A percentile compares a stretch with the other conserved stretches of the same genome.
phyloP scores from a whole-genome alignment of 164 flowering plant species.

The Malania oleifera region DNA sequence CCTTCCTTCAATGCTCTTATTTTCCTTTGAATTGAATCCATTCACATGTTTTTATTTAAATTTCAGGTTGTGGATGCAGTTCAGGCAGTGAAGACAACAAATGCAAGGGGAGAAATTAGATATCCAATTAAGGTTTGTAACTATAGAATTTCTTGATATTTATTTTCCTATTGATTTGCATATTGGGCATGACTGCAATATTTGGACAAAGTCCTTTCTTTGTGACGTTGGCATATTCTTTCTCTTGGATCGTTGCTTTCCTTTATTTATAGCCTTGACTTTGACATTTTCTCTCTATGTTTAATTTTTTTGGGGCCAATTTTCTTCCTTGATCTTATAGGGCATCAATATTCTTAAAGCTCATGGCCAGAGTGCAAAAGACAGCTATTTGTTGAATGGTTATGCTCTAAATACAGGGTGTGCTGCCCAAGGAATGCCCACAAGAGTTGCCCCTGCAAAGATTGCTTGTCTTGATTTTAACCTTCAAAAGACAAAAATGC shows the following conservation, averaged over 20 bases:
- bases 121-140: conserved; percentile 92
- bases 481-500: conserved; percentile 97
- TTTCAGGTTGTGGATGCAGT: conserved; percentile 93
- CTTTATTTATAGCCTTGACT: no score
- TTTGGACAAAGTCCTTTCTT: no score
- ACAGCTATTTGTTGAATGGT: conserved; percentile 88
- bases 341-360: conserved; percentile 95
- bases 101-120: conserved; percentile 74
- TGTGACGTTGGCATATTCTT: no score
- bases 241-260: no score
- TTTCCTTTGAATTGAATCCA: no score
- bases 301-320: no score
- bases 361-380: conserved; percentile 96
- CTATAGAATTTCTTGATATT: no score
- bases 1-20: no score
- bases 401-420: conserved; percentile 96
- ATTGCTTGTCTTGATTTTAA: conserved; percentile 98
- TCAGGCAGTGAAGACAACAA: conserved; percentile 76
- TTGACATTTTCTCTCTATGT: no score
- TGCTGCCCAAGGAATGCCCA: conserved; percentile 97
- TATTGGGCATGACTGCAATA: no score
- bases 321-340: conserved; percentile 30
- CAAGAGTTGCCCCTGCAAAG: conserved; percentile 82
- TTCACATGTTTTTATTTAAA: no score
- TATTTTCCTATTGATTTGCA: no score